phyloP scores from a whole-genome alignment of 495 filamentous ascomycete genomes.

The Neurospora africana region DNA sequence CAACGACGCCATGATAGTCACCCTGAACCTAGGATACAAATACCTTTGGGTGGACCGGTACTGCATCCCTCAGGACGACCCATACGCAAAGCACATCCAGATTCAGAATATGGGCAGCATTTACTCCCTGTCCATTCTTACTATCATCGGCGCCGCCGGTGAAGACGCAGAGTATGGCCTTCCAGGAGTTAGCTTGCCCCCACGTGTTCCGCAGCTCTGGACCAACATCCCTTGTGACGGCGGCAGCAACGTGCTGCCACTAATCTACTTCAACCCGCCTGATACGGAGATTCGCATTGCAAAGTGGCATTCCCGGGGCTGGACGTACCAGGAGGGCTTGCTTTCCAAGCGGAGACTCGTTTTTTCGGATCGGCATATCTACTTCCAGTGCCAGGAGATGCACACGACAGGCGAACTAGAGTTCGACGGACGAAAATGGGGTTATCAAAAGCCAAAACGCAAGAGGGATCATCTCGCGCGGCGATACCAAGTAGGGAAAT shows the following conservation, averaged over 20 bases:
- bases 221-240: not conserved
- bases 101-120: slow-evolving; percentile 20
- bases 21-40: not conserved
- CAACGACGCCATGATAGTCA: not conserved
- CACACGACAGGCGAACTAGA: not conserved
- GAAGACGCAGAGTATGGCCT: slow-evolving; percentile 16
- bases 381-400: slow-evolving; percentile 26
- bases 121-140: slow-evolving; percentile 13
- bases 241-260: not conserved
- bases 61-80: slow-evolving; percentile 12
- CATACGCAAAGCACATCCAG: slow-evolving; percentile 12
- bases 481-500: not conserved
- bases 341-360: slow-evolving; percentile 16
- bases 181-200: slow-evolving; percentile 13
- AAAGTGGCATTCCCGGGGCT: slow-evolving; percentile 26
- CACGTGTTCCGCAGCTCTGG: not conserved
- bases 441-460: not conserved
- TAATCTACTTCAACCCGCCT: not conserved
- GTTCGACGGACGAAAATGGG: not conserved
- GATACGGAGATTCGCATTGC: slow-evolving; percentile 9
- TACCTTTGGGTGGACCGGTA: too few relatives aligned
- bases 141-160: slow-evolving; percentile 21
- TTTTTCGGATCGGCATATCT: slow-evolving; percentile 20
- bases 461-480: not conserved
- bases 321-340: slow-evolving; percentile 34